phyloP scores from a whole-genome alignment of 306 rosid species.

The Begonia peltatifolia region DNA sequence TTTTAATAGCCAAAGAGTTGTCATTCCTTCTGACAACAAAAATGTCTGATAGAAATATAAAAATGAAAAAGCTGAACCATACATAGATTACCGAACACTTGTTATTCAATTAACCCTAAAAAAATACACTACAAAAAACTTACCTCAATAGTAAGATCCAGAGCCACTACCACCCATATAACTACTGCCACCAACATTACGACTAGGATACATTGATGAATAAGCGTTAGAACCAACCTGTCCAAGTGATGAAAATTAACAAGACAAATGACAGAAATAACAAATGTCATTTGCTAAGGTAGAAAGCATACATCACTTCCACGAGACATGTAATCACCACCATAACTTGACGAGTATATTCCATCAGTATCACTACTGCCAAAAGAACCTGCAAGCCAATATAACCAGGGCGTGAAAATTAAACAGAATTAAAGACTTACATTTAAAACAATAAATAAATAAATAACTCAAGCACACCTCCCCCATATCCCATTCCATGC shows the following conservation, averaged over 20 bases:
- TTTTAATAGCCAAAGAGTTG: slow-evolving; percentile 27
- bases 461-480: slow-evolving; percentile 24
- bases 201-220: slow-evolving; percentile 65
- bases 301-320: slow-evolving; percentile 59
- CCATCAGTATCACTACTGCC: slow-evolving; percentile 54
- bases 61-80: not conserved
- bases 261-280: too few species aligned
- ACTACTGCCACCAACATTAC: slow-evolving; percentile 60
- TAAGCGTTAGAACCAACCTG: slow-evolving; percentile 75
- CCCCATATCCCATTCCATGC: slow-evolving; percentile 38
- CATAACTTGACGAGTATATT: slow-evolving; percentile 77
- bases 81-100: not conserved
- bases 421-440: too few species aligned
- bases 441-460: too few species aligned
- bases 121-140: slow-evolving; percentile 1
- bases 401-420: not conserved
- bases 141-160: slow-evolving; percentile 84
- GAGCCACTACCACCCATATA: slow-evolving; percentile 82
- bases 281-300: too few species aligned
- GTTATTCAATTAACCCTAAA: too few species aligned
- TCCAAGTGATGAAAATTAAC: slow-evolving; percentile 2
- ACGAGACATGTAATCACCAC: slow-evolving; percentile 58
- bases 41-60: slow-evolving; percentile 15
- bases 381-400: slow-evolving; percentile 51
- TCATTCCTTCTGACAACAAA: slow-evolving; percentile 20